phyloP scores from a whole-genome alignment of 2,329 filamentous ascomycete genomes.

The Phaeophleospora eucalypticola region DNA sequence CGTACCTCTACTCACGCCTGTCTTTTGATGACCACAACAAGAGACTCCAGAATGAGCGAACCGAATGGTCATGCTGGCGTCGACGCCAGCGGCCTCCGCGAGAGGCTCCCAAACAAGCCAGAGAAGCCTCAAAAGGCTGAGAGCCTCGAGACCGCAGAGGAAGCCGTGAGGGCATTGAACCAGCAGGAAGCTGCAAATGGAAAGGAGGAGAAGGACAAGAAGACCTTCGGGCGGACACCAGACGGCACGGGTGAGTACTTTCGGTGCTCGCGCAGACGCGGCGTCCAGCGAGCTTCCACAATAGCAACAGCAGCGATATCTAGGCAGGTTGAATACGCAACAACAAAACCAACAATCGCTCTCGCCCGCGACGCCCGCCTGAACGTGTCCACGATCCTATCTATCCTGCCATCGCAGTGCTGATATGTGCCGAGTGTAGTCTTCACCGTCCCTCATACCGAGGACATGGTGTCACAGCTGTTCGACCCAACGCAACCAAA shows the following conservation, averaged over 20 bases:
- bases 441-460: constrained; percentile 90
- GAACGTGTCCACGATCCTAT: too few relatives aligned
- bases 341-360: constrained; percentile 2
- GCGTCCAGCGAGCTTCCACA: constrained; percentile 6
- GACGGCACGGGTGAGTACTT: constrained; percentile 75
- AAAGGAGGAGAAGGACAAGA: constrained; percentile 56
- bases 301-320: constrained; percentile 5
- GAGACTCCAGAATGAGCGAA: constrained; percentile 19
- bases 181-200: constrained; percentile 45
- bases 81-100: constrained; percentile 41
- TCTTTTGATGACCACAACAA: constrained; percentile 16
- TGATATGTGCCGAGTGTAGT: constrained; percentile 52
- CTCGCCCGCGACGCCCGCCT: too few relatives aligned
- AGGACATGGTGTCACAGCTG: constrained; percentile 98
- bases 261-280: constrained; percentile 7
- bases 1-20: background rate
- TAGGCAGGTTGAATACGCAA: constrained; percentile 11
- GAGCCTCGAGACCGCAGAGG: constrained; percentile 39
- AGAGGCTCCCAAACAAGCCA: constrained; percentile 40
- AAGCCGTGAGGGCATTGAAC: constrained; percentile 48
- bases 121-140: constrained; percentile 29
- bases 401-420: constrained; percentile 12
- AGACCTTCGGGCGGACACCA: constrained; percentile 86
- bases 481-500: constrained; percentile 93
- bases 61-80: constrained; percentile 16